phyloP scores from a whole-genome alignment of 495 filamentous ascomycete species.

The Podospora pseudocomata region DNA sequence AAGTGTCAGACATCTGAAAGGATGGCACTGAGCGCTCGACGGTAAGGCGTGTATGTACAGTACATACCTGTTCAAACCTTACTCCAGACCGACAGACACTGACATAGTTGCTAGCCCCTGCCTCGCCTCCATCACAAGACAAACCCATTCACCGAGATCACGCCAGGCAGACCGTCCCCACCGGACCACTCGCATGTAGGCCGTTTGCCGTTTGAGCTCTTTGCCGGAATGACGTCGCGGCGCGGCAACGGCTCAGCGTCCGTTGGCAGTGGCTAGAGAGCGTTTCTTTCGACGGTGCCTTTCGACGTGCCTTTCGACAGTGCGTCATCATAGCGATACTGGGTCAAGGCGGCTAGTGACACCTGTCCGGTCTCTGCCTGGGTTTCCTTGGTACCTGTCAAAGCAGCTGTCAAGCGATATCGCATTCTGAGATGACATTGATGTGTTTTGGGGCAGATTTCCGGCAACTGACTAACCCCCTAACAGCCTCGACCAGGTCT shows the following conservation, averaged over 20 bases:
- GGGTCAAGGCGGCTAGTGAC: background rate
- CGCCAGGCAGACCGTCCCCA: background rate
- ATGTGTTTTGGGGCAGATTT: background rate
- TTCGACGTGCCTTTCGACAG: background rate
- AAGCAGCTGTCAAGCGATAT: constrained; percentile 1
- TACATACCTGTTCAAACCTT: background rate
- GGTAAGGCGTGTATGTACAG: background rate
- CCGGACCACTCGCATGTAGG: background rate
- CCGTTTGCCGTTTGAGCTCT: background rate
- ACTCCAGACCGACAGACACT: background rate
- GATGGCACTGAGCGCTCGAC: background rate
- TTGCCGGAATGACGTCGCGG: background rate
- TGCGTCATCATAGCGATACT: background rate
- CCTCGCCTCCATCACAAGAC: background rate
- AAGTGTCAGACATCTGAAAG: background rate
- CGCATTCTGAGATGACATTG: constrained; percentile 1
- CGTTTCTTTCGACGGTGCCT: background rate
- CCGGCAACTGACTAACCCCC: background rate
- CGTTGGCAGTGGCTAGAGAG: background rate
- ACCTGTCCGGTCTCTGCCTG: background rate
- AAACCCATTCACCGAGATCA: background rate
- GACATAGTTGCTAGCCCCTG: background rate
- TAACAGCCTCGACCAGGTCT: background rate
- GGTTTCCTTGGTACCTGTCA: background rate
- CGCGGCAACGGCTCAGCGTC: background rate